phyloP scores from a whole-genome alignment of 2,329 filamentous ascomycete genomes.

The Lizonia empirigonia region DNA sequence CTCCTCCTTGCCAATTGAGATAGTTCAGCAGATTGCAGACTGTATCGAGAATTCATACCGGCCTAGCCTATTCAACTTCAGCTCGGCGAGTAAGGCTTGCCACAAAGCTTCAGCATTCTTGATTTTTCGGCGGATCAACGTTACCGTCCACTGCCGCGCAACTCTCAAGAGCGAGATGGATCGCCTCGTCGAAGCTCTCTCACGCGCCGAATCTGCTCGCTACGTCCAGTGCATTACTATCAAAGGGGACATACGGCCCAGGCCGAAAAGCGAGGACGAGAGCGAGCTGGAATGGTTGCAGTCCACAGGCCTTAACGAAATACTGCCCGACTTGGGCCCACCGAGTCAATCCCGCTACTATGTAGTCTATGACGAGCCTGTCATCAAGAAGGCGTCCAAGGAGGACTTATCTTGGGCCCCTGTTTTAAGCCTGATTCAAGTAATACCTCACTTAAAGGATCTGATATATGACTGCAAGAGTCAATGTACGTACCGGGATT shows the following conservation, averaged over 20 bases:
- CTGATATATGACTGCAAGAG: constrained; percentile 30
- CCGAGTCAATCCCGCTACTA: not conserved
- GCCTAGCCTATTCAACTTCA: constrained; percentile 25
- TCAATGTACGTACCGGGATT: constrained; percentile 22
- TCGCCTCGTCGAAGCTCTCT: constrained; percentile 21
- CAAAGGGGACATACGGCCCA: constrained; percentile 21
- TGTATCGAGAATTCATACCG: constrained; percentile 21
- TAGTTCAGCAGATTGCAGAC: constrained; percentile 25
- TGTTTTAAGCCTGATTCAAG: constrained; percentile 21
- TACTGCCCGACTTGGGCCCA: constrained; percentile 20
- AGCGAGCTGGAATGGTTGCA: constrained; percentile 3
- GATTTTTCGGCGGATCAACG: constrained; percentile 19
- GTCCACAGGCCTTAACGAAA: constrained; percentile 17
- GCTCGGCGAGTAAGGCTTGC: constrained; percentile 26
- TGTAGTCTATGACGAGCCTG: constrained; percentile 25
- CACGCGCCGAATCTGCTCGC: constrained; percentile 19
- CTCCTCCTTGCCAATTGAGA: constrained; percentile 21
- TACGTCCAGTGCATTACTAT: constrained; percentile 25
- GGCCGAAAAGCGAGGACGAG: constrained; percentile 5
- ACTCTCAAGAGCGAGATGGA: constrained; percentile 15
- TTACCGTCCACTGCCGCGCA: constrained; percentile 17
- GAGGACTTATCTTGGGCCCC: constrained; percentile 30
- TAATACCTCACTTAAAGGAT: constrained; percentile 19
- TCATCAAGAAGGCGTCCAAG: constrained; percentile 22
- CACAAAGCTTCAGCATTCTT: constrained; percentile 19